Percentiles rank a stretch among this genome's conserved stretches.
These are phyloP conservation scores for Prunus davidiana DNA, from an alignment of 306 rosid species.

Conservation along the genomic window DNA sequence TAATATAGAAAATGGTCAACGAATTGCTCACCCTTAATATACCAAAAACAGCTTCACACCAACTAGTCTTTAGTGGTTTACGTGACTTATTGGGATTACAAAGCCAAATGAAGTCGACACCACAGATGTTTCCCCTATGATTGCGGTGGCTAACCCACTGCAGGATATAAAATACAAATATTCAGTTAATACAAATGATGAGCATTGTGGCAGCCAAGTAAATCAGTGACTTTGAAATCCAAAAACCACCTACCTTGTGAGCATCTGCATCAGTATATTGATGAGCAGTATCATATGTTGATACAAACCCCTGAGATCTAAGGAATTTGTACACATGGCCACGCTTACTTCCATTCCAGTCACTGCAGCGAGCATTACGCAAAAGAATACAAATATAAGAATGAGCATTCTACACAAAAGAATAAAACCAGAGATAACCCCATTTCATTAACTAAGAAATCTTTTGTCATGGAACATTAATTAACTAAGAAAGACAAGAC, in stretches of 20 bases:
- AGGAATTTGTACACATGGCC: slow-evolving; percentile 93
- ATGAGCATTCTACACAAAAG: neutral
- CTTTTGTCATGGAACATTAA: slow-evolving; percentile 7
- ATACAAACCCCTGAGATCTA: slow-evolving; percentile 88
- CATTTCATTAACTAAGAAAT: slow-evolving; percentile 3
- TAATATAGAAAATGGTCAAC: neutral
- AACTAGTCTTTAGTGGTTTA: slow-evolving; percentile 76
- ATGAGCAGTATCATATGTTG: slow-evolving; percentile 91
- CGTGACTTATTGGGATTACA: slow-evolving; percentile 78
- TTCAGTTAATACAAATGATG: neutral
- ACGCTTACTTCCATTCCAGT: slow-evolving; percentile 98
- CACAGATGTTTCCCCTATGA: slow-evolving; percentile 95
- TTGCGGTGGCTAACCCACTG: slow-evolving; percentile 99
- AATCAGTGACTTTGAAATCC: neutral
- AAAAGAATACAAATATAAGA: neutral
- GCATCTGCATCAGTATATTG: slow-evolving; percentile 74
- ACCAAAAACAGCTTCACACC: slow-evolving; percentile 92
- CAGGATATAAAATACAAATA: slow-evolving; percentile 9
- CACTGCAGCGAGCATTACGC: slow-evolving; percentile 47
- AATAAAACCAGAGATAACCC: neutral
- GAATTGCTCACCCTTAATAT: slow-evolving; percentile 58
- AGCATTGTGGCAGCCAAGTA: neutral
- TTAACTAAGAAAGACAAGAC: neutral
- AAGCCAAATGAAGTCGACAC: slow-evolving; percentile 98
- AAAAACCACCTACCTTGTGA: slow-evolving; percentile 56